Conservation (phyloP, 2,329 filamentous ascomycete species). For the Talaromyces atroroseus region DNA sequence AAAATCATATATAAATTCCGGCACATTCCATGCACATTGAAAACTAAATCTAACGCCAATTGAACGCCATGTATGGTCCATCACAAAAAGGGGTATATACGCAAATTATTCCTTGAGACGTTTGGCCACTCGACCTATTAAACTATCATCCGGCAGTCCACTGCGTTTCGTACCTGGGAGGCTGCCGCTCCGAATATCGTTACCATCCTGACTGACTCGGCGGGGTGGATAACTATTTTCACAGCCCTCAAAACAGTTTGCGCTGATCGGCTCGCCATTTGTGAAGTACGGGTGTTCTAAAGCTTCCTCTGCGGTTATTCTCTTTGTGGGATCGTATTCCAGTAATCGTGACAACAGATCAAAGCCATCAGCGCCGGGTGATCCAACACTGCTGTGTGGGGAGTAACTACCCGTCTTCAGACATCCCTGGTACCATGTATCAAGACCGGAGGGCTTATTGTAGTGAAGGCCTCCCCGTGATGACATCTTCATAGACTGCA, state of each 20-base stretch:
- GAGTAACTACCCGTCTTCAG: conserved; percentile 55
- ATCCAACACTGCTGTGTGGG: conserved; percentile 45
- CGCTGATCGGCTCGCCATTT: conserved; percentile 61
- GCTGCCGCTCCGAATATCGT: conserved; percentile 87
- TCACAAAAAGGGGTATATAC: conserved; percentile 2
- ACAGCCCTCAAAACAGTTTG: conserved; percentile 86
- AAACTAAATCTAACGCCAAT: neutral
- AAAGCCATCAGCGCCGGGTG: conserved; percentile 70
- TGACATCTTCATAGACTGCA: conserved; percentile 24
- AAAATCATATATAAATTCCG: neutral
- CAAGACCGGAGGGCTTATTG: conserved; percentile 55
- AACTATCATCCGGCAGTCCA: conserved; percentile 72
- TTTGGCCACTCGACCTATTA: conserved; percentile 54
- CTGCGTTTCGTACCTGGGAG: conserved; percentile 87
- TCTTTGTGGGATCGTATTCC: conserved; percentile 86
- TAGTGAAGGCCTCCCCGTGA: conserved; percentile 44
- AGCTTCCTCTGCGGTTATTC: conserved; percentile 80
- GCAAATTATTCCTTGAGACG: conserved; percentile 46
- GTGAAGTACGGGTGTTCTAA: conserved; percentile 88
- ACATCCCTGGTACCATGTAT: conserved; percentile 73
- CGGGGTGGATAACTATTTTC: conserved; percentile 85
- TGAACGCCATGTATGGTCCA: conserved; percentile 4
- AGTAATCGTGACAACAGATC: conserved; percentile 75
- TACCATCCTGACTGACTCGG: conserved; percentile 88
- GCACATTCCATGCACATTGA: neutral